Conservation (phyloP, 345 rosid species). For the Microthlaspi erraticum region DNA sequence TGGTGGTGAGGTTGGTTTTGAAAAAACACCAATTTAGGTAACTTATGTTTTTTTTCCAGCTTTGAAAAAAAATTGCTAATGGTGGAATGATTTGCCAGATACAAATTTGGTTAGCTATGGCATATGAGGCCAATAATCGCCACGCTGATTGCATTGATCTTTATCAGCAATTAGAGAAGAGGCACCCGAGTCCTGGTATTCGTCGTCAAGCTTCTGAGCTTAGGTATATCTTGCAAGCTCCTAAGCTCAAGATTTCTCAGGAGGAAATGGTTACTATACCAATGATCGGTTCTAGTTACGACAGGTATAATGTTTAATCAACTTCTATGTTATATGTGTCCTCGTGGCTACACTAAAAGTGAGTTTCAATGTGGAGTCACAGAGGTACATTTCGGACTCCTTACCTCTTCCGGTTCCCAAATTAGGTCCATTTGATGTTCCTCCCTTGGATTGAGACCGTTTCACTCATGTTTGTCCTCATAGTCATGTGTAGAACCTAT, state of each 20-base stretch:
- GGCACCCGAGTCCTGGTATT: constrained; percentile 77
- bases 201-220: constrained; percentile 96
- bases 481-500: too few relatives aligned
- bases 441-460: too few relatives aligned
- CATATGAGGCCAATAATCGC: constrained; percentile 93
- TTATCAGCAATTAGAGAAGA: constrained; percentile 81
- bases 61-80: constrained; percentile 19
- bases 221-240: constrained; percentile 90
- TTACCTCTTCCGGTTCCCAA: too few relatives aligned
- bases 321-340: background rate
- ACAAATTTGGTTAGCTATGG: constrained; percentile 99
- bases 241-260: constrained; percentile 86
- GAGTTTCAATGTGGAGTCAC: too few relatives aligned
- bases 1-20: constrained; percentile 92
- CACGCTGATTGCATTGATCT: constrained; percentile 87
- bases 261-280: constrained; percentile 96
- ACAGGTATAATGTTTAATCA: constrained; percentile 53
- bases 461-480: too few relatives aligned
- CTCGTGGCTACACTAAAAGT: background rate
- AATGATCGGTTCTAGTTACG: constrained; percentile 74
- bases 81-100: constrained; percentile 56
- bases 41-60: too few relatives aligned
- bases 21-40: constrained; percentile 22
- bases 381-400: too few relatives aligned
- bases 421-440: too few relatives aligned